Percentiles rank a stretch among this genome's conserved stretches.
Evolutionary conservation across 2,329 filamentous ascomycete genomes (phyloP).

Genomic region (Juglanconis oblonga): DNA sequence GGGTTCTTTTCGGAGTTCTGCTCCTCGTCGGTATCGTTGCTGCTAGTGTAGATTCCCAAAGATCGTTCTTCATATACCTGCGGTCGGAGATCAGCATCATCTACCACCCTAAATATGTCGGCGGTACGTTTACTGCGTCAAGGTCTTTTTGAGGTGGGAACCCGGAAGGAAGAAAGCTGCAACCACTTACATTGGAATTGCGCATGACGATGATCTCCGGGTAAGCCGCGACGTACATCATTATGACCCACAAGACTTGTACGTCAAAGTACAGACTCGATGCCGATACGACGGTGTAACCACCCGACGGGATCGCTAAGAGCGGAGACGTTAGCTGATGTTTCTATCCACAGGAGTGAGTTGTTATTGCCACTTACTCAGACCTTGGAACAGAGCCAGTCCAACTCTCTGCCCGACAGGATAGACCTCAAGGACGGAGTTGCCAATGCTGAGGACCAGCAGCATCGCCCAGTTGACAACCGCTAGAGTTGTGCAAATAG

Average conservation of each 20-base stretch:
- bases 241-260: constrained; percentile 40
- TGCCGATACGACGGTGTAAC: constrained; percentile 52
- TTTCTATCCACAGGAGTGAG: too few relatives aligned
- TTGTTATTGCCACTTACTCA: constrained; percentile 5
- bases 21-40: constrained; percentile 7
- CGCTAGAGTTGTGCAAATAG: constrained; percentile 45
- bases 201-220: constrained; percentile 44
- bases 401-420: constrained; percentile 44
- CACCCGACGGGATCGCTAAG: constrained; percentile 46
- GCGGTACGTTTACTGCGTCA: background rate
- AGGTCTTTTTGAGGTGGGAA: background rate
- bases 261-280: constrained; percentile 39
- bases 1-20: background rate
- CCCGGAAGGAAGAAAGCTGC: background rate
- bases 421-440: constrained; percentile 41
- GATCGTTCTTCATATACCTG: constrained; percentile 54
- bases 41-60: constrained; percentile 41
- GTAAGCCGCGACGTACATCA: constrained; percentile 47
- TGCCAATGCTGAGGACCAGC: constrained; percentile 50
- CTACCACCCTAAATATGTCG: background rate
- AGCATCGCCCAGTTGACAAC: constrained; percentile 52
- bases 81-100: background rate
- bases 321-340: background rate
- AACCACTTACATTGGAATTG: constrained; percentile 44
- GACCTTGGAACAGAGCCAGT: constrained; percentile 50